Conservation (phyloP, 1,284 basidiomycete species). For the Rhodotorula sp. region DNA sequence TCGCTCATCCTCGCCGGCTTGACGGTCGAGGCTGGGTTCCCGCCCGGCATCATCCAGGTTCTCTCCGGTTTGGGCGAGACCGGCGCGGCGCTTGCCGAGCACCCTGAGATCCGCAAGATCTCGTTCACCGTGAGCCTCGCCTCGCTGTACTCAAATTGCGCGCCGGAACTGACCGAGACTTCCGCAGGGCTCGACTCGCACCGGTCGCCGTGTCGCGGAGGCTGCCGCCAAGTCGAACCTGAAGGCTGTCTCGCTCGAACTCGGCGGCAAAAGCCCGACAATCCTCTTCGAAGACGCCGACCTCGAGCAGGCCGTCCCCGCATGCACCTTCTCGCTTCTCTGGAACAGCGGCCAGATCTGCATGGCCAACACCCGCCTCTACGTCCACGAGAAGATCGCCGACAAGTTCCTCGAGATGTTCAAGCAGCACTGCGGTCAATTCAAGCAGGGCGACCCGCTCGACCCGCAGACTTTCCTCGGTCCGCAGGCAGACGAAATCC, state of each 20-base stretch:
- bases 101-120: constrained; percentile 42
- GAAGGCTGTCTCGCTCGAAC: constrained; percentile 50
- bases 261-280: constrained; percentile 50
- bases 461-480: constrained; percentile 13
- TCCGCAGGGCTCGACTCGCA: too few species aligned
- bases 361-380: constrained; percentile 28
- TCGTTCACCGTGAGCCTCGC: constrained; percentile 39
- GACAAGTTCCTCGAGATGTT: constrained; percentile 18
- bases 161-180: too few species aligned
- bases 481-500: constrained; percentile 38
- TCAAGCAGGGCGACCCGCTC: constrained; percentile 31
- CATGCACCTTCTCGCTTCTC: constrained; percentile 14
- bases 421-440: constrained; percentile 1
- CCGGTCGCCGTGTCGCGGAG: constrained; percentile 3
- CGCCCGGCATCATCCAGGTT: constrained; percentile 39
- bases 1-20: constrained; percentile 32
- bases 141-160: constrained; percentile 12
- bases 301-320: constrained; percentile 45
- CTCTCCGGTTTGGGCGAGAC: constrained; percentile 19
- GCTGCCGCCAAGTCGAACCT: constrained; percentile 34
- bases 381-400: constrained; percentile 28
- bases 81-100: constrained; percentile 32
- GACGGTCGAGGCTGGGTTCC: constrained; percentile 42
- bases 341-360: constrained; percentile 17
- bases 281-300: constrained; percentile 51